phyloP scores from a whole-genome alignment of 75 land plant species.

The Selaginella tamariscina region DNA sequence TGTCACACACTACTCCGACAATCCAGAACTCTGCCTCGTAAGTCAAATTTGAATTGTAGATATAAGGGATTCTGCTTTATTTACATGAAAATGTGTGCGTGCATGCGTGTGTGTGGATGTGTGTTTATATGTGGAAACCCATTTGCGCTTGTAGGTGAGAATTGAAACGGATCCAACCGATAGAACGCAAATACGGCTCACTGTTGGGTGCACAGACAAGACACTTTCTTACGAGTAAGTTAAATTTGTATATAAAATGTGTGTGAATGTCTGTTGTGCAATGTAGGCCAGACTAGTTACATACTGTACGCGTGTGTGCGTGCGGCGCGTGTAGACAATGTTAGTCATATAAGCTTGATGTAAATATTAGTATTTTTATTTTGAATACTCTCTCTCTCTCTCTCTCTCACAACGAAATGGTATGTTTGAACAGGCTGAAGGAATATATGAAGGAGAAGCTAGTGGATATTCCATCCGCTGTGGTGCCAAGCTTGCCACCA shows the following conservation, averaged over 20 bases:
- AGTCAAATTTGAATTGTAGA: not conserved
- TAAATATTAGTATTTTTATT: no score
- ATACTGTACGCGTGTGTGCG: no score
- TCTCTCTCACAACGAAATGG: no score
- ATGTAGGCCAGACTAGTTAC: no score
- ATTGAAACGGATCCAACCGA: conserved; percentile 97
- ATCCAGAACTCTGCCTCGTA: conserved; percentile 82
- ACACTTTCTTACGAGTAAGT: conserved; percentile 73
- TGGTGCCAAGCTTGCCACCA: conserved; percentile 22
- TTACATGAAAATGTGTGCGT: no score
- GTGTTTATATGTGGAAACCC: no score
- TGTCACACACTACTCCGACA: conserved; percentile 68
- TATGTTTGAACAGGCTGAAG: conserved; percentile 53
- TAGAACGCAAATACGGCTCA: conserved; percentile 84
- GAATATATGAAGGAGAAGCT: conserved; percentile 89
- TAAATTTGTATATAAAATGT: not conserved
- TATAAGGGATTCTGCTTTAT: not conserved
- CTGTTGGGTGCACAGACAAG: conserved; percentile 80
- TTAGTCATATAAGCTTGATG: no score
- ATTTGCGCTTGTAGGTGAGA: conserved; percentile 70
- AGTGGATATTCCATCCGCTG: conserved; percentile 40
- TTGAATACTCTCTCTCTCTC: no score
- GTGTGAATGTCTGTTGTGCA: not conserved
- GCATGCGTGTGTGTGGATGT: no score
- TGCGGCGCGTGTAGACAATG: no score